Base-by-base conservation (phyloP, 2,329 filamentous ascomycete genomes). In the Sphaceloma murrayae region DNA sequence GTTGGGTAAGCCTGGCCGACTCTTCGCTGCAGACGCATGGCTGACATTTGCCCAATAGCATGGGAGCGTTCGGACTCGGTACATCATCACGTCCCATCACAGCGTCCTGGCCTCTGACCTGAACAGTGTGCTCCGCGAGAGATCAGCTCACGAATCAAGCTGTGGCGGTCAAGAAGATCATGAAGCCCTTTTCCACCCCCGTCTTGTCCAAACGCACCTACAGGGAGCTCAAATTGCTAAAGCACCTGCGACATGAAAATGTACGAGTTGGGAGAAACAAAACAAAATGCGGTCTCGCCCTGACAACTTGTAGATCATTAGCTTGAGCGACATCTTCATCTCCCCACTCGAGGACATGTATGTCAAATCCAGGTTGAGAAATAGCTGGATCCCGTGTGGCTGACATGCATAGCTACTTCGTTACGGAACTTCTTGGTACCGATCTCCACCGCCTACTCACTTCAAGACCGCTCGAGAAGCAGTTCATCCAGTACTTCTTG, bases 131-230 rank as follows among this genome's bases (percentile, higher is more conserved):
- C 68, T 96, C 91, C 52, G 91, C 91, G 47, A 89, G 87, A 68
- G 91, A 98, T 66, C 88, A 96, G 71, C 86, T 98, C 67, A 96
- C 91, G 49, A 85, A 78, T 63, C 88, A 95, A 66, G 87, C 88
- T 67, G 91, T 98, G 50, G 91, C 91, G 48, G 88, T 98, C 63
- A 98, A 98, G 77, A 98, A 98, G 78, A 98, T 98, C 62, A 96
- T 98, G 89, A 98, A 96, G 73, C 91, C 91, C 7, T 98, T 98
- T 69, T 95, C 88, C 74, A 98, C 91, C n/a, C 88, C 91, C 1
- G 91, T 98, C 48, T 74, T 98, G 36, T 91, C 91, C 48, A 98
- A 98, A 73, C 78, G 91, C 62, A 98, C 91, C 54, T 98, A 98
- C 66, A 81, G 91, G 60, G 91, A 98, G 67, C 71, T 98, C 62